Base-by-base conservation (phyloP, 768 basidiomycete species). In the Boletus vermiculosoides region DNA sequence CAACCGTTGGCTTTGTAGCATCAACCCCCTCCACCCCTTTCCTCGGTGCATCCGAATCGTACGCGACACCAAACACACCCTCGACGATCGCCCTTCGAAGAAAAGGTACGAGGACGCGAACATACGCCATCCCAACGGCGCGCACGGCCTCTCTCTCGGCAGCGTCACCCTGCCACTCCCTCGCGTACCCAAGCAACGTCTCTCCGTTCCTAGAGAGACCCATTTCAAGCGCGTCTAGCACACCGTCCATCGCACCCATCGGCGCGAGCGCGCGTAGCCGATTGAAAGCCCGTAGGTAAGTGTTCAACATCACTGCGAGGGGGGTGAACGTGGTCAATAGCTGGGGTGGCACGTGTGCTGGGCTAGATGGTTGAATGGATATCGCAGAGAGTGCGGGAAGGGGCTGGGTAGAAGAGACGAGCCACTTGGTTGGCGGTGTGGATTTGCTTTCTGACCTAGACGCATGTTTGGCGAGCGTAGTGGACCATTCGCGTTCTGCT, bases 221-320 rank as follows among this genome's bases (percentile, higher is more conserved):
- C 4, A 64, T 69, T 48, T 88, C 85, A 23, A 91, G 73, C n/a
- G 76, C 72, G 0, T 63, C 62, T 1, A 76, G 65, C 11, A 92
- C 73, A n/a, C 79, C 76, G 1, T 66, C 62, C 45, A 85, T 65
- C n/a, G 88, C 77, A 12, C 76, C 77, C 13, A 82, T 73, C 3
- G 93, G 92, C 3, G 90, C 89, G 13, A 96, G 82, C 12, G 93
- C 77, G 4, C 95, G 87, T 22, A 98, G 75, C 3, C 85, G 80
- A 69, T 98, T 98, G 44, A 98, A 74, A 1, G 87, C 78, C 6
- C 82, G 78, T 4, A 94, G 76, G 23, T 93, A 72, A 4, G 84
- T 80, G 65, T 98, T 97, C 41, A 86, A 80, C 56, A 83, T 80
- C 40, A 78, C 72, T 2, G 92, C 94, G 2, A 96, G 76, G 0